Evolutionary conservation across 2,329 filamentous ascomycete genomes (phyloP).

Genomic region (Beauveria sp.): DNA sequence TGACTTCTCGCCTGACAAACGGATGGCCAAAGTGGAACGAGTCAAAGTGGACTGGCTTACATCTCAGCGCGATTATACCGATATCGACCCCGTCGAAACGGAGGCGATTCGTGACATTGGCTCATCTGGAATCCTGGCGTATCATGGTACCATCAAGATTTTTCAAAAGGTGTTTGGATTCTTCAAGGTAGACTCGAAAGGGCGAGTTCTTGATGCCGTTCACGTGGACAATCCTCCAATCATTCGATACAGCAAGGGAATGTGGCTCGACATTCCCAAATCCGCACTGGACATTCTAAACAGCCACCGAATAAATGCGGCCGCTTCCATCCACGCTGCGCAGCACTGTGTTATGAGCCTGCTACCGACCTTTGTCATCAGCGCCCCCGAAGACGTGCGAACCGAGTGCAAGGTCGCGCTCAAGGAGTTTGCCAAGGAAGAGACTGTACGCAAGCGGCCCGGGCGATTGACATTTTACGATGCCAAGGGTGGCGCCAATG

Average conservation of each 20-base stretch:
- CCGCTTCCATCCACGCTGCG: slow-evolving; percentile 86
- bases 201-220: slow-evolving; percentile 82
- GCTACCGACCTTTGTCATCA: slow-evolving; percentile 85
- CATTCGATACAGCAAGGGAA: slow-evolving; percentile 73
- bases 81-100: slow-evolving; percentile 88
- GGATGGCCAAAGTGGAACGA: slow-evolving; percentile 78
- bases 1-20: slow-evolving; percentile 73
- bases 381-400: slow-evolving; percentile 81
- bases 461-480: slow-evolving; percentile 92
- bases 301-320: slow-evolving; percentile 65
- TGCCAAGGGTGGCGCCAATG: slow-evolving; percentile 76
- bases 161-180: slow-evolving; percentile 88
- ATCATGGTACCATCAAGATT: slow-evolving; percentile 80
- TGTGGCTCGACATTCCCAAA: slow-evolving; percentile 91
- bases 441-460: slow-evolving; percentile 69
- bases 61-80: slow-evolving; percentile 84
- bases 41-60: slow-evolving; percentile 96
- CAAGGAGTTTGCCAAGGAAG: slow-evolving; percentile 74
- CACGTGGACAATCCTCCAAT: slow-evolving; percentile 91
- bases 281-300: slow-evolving; percentile 71
- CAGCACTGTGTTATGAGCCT: slow-evolving; percentile 85
- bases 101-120: slow-evolving; percentile 72
- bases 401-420: slow-evolving; percentile 87
- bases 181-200: slow-evolving; percentile 88
- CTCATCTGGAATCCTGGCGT: slow-evolving; percentile 60